phyloP scores from a whole-genome alignment of 1,284 basidiomycete species.

The Taiwanofungus camphoratus region DNA sequence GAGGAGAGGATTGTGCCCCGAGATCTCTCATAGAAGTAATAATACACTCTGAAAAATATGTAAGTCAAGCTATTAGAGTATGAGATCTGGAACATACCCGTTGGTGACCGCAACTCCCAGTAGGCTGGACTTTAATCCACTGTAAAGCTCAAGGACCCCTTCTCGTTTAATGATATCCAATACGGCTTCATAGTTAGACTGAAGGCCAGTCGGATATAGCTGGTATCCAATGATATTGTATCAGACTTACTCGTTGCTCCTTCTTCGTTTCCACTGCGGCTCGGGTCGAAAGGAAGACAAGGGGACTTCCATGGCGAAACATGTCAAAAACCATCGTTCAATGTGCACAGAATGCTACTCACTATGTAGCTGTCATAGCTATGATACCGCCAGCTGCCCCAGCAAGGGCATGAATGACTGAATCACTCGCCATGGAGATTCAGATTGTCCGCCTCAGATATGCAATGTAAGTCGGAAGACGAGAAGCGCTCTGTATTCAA shows the following conservation, averaged over 20 bases:
- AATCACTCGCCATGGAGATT: slow-evolving; percentile 73
- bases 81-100: slow-evolving; percentile 44
- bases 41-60: slow-evolving; percentile 73
- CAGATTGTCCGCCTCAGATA: too few species aligned
- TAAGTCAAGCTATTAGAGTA: too few species aligned
- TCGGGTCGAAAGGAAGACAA: slow-evolving; percentile 89
- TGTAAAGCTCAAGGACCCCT: slow-evolving; percentile 83
- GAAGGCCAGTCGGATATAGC: background rate
- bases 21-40: slow-evolving; percentile 78
- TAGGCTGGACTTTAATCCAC: slow-evolving; percentile 82
- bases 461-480: too few species aligned
- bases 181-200: slow-evolving; percentile 58
- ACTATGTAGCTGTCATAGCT: slow-evolving; percentile 86
- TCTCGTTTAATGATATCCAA: slow-evolving; percentile 80
- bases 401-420: slow-evolving; percentile 83
- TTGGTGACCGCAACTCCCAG: slow-evolving; percentile 94
- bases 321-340: slow-evolving; percentile 6
- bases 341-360: slow-evolving; percentile 26
- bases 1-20: slow-evolving; percentile 52
- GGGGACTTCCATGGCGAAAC: slow-evolving; percentile 50
- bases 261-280: slow-evolving; percentile 88
- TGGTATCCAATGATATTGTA: too few species aligned
- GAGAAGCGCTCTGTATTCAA: too few species aligned
- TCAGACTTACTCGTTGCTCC: slow-evolving; percentile 53
- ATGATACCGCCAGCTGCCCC: slow-evolving; percentile 90